phyloP scores from a whole-genome alignment of 2,329 filamentous ascomycete species.

The Davidsoniella australis region DNA sequence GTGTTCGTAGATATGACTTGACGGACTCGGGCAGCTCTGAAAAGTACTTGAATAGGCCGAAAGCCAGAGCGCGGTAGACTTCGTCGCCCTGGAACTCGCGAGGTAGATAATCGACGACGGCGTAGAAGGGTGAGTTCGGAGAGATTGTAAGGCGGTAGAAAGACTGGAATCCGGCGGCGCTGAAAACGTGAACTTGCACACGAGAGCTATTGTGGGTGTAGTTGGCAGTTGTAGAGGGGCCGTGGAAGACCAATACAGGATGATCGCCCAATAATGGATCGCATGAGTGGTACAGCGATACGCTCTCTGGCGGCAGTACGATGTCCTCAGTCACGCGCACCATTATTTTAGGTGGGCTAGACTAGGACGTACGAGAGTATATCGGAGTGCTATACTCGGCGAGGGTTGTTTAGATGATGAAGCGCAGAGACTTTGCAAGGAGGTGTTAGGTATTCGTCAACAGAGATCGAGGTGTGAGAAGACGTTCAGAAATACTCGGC shows the following conservation, averaged over 20 bases:
- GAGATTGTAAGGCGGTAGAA: slow-evolving; percentile 86
- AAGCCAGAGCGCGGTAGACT: slow-evolving; percentile 75
- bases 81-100: slow-evolving; percentile 94
- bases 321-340: slow-evolving; percentile 66
- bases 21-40: slow-evolving; percentile 63
- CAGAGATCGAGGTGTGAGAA: no score
- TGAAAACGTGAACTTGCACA: slow-evolving; percentile 86
- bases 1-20: slow-evolving; percentile 53
- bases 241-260: slow-evolving; percentile 80
- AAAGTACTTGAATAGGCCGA: slow-evolving; percentile 90
- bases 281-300: slow-evolving; percentile 76
- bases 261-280: slow-evolving; percentile 70
- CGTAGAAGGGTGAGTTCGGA: slow-evolving; percentile 79
- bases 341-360: slow-evolving; percentile 33
- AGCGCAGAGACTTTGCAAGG: no score
- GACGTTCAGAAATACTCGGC: no score
- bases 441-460: no score
- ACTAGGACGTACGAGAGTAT: no score
- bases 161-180: slow-evolving; percentile 72
- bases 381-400: no score
- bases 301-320: slow-evolving; percentile 61
- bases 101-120: slow-evolving; percentile 75
- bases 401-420: no score
- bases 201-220: slow-evolving; percentile 76
- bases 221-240: slow-evolving; percentile 76